These are phyloP conservation scores for Sporothrix curviconia DNA, from an alignment of 2,329 filamentous ascomycete genomes.

Conservation along the genomic window DNA sequence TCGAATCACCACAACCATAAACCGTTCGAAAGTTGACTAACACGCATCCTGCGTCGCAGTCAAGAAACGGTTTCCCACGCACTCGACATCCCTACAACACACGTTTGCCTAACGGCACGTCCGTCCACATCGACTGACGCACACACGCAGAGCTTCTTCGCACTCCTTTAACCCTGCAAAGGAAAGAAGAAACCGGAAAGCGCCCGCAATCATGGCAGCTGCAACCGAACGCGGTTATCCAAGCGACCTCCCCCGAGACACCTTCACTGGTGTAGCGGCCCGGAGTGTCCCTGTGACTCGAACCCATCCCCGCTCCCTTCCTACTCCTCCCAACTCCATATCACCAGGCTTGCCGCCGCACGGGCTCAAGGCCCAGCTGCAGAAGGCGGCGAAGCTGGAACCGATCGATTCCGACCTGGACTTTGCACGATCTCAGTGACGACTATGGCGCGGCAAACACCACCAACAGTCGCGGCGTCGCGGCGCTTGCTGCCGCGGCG, in stretches of 20 bases:
- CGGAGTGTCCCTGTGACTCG: slow-evolving; percentile 57
- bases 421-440: slow-evolving; percentile 62
- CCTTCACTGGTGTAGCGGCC: slow-evolving; percentile 66
- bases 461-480: slow-evolving; percentile 9
- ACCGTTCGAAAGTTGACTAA: not conserved
- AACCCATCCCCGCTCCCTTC: slow-evolving; percentile 65
- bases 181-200: slow-evolving; percentile 9
- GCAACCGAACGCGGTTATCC: slow-evolving; percentile 59
- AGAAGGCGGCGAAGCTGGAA: slow-evolving; percentile 49
- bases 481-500: slow-evolving; percentile 3
- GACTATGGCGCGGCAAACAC: slow-evolving; percentile 24
- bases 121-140: slow-evolving; percentile 5
- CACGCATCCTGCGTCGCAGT: slow-evolving; percentile 3
- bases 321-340: slow-evolving; percentile 91
- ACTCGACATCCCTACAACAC: not conserved
- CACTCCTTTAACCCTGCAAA: not conserved
- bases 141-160: not conserved
- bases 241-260: slow-evolving; percentile 59
- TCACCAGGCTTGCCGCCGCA: slow-evolving; percentile 81
- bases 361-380: slow-evolving; percentile 63
- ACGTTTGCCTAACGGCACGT: not conserved
- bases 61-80: not conserved
- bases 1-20: not conserved
- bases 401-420: slow-evolving; percentile 82
- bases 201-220: slow-evolving; percentile 61